Base-by-base conservation (phyloP, 768 basidiomycete species). In the Pisolithus orientalis region DNA sequence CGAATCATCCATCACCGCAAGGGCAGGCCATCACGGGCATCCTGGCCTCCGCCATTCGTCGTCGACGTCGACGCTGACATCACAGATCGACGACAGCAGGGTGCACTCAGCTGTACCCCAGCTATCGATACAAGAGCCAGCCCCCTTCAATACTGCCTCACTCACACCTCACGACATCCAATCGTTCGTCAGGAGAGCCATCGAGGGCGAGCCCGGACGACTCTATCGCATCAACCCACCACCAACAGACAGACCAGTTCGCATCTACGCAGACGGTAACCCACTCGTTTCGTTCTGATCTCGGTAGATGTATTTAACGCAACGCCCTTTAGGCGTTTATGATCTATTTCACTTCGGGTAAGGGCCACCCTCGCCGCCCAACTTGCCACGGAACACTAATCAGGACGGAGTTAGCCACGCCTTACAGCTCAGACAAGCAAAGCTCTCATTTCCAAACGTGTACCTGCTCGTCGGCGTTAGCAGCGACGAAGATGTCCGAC, bases 321-420 rank as follows among this genome's bases (percentile, higher is more conserved):
- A 29, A 34, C 47, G 25, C 27, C n/a, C 63, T 49, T 52, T 61
- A 90, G 89, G 88, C 13, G 95, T 97, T 10, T 99, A 97, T 63
- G 96, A 99, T 70, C 78, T 99, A 49, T 95, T 98, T 71, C 95
- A 97, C 68, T 97, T 92, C 68, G 90, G 90, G 90, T 92, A 67
- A 57, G 80, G 66, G 52, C 37, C 37, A 29, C 42, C 47, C 57
- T 10, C 29, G 27, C 6, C n/a, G 27, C 21, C 44, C 38, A n/a
- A 25, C 27, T 25, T 11, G 8, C 46, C 40, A 44, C 21, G 21
- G 21, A 37, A 47, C 42, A 10, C 45, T 57, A 54, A 54, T 60
- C 32, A 21, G 43, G 39, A 17, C 24, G 7, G n/a, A 42, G 34
- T 49, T 65, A 95, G 94, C 5, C 94, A 98, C 72, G 91, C 94